Evolutionary conservation across 768 basidiomycete species (phyloP).

Genomic region (Boletus vermiculosoides): DNA sequence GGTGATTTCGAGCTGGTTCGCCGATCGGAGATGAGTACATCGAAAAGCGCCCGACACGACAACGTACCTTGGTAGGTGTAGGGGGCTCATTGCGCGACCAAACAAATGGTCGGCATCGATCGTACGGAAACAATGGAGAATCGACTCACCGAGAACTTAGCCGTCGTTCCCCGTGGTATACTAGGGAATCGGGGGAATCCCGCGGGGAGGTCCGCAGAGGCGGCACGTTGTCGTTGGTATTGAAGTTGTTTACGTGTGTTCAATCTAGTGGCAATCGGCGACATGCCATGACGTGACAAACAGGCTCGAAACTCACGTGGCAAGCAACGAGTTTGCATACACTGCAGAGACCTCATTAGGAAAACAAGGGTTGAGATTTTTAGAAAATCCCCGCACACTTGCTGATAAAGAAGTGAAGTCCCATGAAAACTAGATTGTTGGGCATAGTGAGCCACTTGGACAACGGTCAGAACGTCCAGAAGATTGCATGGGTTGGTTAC

Average conservation of each 20-base stretch:
- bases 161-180: slow-evolving; percentile 14
- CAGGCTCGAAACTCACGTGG: slow-evolving; percentile 30
- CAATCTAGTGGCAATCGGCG: slow-evolving; percentile 24
- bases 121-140: neutral
- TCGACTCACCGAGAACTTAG: slow-evolving; percentile 12
- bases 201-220: slow-evolving; percentile 30
- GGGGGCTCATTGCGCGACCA: slow-evolving; percentile 12
- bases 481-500: slow-evolving; percentile 7
- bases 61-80: slow-evolving; percentile 21
- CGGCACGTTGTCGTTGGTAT: slow-evolving; percentile 28
- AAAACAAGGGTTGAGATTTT: neutral
- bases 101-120: neutral
- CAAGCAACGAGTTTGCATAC: slow-evolving; percentile 52
- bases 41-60: neutral
- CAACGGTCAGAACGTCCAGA: neutral
- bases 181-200: slow-evolving; percentile 26
- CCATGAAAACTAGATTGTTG: slow-evolving; percentile 51
- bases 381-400: slow-evolving; percentile 38
- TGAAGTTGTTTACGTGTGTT: slow-evolving; percentile 38
- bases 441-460: slow-evolving; percentile 47
- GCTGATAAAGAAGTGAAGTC: slow-evolving; percentile 51
- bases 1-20: slow-evolving; percentile 29
- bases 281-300: neutral
- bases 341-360: slow-evolving; percentile 28
- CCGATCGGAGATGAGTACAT: neutral